Percentiles rank a stretch among this genome's conserved stretches.
These are phyloP conservation scores for Eimeria nieschulzi DNA, from an alignment of 169 alveolate species.

Conservation along the genomic window DNA sequence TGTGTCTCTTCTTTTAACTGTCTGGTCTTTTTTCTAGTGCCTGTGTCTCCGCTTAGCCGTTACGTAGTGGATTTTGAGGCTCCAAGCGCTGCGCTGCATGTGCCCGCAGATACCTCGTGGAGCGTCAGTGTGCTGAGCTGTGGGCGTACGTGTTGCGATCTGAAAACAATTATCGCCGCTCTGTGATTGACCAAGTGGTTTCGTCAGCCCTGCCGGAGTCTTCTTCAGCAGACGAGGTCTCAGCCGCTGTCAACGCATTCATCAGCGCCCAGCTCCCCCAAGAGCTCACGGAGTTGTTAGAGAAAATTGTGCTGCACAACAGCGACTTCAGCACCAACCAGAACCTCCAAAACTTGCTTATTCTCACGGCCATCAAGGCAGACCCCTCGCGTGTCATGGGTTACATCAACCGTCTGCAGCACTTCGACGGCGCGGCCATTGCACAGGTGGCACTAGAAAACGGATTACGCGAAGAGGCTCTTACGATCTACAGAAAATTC, in stretches of 20 bases:
- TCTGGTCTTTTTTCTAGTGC: background rate
- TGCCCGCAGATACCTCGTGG: conserved; percentile 92
- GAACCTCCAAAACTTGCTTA: conserved; percentile 95
- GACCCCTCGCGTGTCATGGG: conserved; percentile 93
- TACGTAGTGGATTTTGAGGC: background rate
- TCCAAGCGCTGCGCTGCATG: background rate
- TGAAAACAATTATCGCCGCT: conserved; percentile 93
- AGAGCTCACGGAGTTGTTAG: conserved; percentile 95
- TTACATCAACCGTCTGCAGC: conserved; percentile 96
- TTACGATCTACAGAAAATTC: conserved; percentile 92
- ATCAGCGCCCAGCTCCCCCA: conserved; percentile 95
- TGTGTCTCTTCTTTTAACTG: background rate
- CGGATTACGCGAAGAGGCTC: conserved; percentile 95
- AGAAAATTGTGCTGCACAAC: conserved; percentile 96
- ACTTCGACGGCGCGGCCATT: conserved; percentile 96
- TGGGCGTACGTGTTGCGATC: conserved; percentile 95
- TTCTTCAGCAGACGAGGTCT: conserved; percentile 95
- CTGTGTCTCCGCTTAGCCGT: background rate
- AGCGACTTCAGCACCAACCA: conserved; percentile 95
- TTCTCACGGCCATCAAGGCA: conserved; percentile 94
- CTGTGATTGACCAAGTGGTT: conserved; percentile 96
- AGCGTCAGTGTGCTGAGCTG: conserved; percentile 95
- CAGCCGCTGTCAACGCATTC: conserved; percentile 98
- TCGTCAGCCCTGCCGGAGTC: conserved; percentile 97
- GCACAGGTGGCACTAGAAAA: conserved; percentile 93